Base-by-base conservation (phyloP, 768 basidiomycete genomes). In the Pleurotus citrinopileatus region DNA sequence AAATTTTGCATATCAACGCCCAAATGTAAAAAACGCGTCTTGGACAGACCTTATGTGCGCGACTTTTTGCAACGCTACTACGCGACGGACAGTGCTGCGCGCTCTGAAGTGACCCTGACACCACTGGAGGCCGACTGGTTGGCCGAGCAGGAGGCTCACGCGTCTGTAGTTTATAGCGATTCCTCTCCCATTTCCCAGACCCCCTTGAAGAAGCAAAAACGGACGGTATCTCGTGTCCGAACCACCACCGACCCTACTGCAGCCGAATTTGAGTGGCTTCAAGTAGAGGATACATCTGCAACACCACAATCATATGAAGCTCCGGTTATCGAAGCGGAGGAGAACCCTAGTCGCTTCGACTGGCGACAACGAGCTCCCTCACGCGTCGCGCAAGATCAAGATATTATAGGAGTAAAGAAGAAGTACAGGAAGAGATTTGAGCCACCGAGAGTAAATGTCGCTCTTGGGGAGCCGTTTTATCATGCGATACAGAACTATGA, bases 281-380 rank as follows among this genome's bases (percentile, higher is more conserved):
- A 75, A 56, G 67, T 66, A 7, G 61, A 64, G 48, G 46, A 57
- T 36, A 12, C 46, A 27, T 20, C 59, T 13, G 17, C 48, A 7
- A 17, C 52, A 25, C 28, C 55, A n/a, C 12, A 42, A 0, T 47
- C 43, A 46, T 20, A 56, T 15, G 42, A 48, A n/a, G 46, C 40
- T 15, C 55, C 57, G 26, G 55, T 51, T 25, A 6, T 53, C 4
- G 55, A 59, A 9, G 42, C n/a, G n/a, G n/a, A 60, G 3, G 26
- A 55, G 32, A 65, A 60, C 3, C 54, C 57, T 23, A 61, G 63
- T 20, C 72, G 86, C 5, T 86, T 82, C 63, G 80, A 88, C 60
- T 89, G 87, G 87, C 73, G 83, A 37, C 60, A 73, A 34, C 73
- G 82, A 17, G 78, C 84, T 6, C 55, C 70, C 9, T 86, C 84